Conservation (phyloP, 768 basidiomycete species). For the Glaciozyma antarctica region DNA sequence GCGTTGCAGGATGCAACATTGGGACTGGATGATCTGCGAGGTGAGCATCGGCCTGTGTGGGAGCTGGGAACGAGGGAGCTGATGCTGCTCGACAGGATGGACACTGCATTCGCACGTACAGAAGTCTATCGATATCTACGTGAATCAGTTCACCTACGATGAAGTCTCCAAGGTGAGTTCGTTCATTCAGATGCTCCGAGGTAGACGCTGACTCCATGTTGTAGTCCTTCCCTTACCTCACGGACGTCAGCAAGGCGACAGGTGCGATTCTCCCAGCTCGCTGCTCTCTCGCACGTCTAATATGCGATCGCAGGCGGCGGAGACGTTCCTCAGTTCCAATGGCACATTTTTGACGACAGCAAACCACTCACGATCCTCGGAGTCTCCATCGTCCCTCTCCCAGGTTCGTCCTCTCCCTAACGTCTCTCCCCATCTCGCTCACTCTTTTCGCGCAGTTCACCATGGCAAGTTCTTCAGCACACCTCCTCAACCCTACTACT, state of each 20-base stretch:
- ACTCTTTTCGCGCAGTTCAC: conserved; percentile 22
- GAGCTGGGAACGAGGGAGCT: neutral
- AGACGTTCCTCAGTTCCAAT: neutral
- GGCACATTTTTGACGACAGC: neutral
- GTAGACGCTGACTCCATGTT: neutral
- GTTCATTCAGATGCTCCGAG: too few relatives aligned
- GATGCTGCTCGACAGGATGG: conserved; percentile 50
- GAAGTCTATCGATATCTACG: conserved; percentile 58
- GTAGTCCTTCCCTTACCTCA: conserved; percentile 67
- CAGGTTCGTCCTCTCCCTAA: conserved; percentile 29
- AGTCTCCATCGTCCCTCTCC: conserved; percentile 37
- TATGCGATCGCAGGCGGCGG: neutral
- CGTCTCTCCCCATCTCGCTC: neutral
- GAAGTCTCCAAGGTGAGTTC: conserved; percentile 49
- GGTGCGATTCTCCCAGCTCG: conserved; percentile 41
- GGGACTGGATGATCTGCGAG: conserved; percentile 78
- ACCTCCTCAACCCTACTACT: conserved; percentile 29
- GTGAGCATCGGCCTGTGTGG: conserved; percentile 38
- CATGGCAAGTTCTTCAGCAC: conserved; percentile 31
- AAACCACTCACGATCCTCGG: conserved; percentile 33
- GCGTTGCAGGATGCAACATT: conserved; percentile 56
- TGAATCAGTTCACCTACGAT: conserved; percentile 54
- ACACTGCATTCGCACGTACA: conserved; percentile 60
- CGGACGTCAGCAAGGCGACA: conserved; percentile 62
- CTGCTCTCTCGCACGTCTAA: neutral